Evolutionary conservation across 306 rosid species (phyloP), one percentile per base, ranked within the genome.

Genomic region (Adenanthera pavonina): DNA sequence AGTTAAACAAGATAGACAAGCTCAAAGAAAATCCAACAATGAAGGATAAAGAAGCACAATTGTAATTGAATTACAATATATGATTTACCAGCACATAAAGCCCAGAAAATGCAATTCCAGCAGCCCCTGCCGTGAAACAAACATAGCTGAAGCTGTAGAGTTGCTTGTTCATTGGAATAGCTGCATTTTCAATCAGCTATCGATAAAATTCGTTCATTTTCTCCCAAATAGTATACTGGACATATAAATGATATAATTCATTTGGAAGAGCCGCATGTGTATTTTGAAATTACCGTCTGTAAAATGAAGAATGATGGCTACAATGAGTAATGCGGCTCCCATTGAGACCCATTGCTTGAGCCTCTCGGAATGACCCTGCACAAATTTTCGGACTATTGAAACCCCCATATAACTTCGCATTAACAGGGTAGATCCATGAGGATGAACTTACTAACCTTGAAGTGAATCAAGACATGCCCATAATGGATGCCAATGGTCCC

Each of bases 71-170:
- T 15, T 17, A 8, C 47, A 30, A 33, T 60, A 14, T 48, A 20
- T 3, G 15, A 77, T 56, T 77, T 82, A 89, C 97, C 89, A 90
- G 51, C 34, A 92, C 51, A 74, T 89, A 90, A 49, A 92, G 77
- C 5, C 72, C 92, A 54, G 94, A 92, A 86, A 90, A 92, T 36
- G 89, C 89, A 68, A 90, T 78, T 79, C 90, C 92, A 35, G 97
- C 94, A 49, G 89, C 89, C 56, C 92, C 94, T 19, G 90, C 90
- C 14, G 97, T 92, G 94, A 92, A 86, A 77, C 94, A 90, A 51
- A 90, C 91, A 34, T 90, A 92, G 88, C 94, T 87, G 87, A 92
- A 81, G 84, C 97, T 92, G 85, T 90, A 90, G 59, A 90, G 91
- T 75, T 92, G 97, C 86, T 92, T 92, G 84, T 87, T 90, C 43